Evolutionary conservation across 805 yeast species (phyloP).

Genomic region (Lachancea nothofagi): DNA sequence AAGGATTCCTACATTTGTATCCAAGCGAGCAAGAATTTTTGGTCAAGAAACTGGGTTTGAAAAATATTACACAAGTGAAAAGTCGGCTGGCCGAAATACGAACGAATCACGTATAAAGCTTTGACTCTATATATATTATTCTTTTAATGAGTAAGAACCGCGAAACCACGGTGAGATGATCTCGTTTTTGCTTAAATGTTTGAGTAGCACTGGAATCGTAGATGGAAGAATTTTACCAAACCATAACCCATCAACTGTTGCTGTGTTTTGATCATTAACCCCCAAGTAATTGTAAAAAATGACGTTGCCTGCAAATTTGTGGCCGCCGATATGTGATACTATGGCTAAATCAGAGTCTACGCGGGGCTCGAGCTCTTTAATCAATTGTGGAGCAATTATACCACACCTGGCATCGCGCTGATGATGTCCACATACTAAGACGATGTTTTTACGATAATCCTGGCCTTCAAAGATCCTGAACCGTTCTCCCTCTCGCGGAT

Average conservation of each 20-base stretch:
- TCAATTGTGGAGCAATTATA: constrained; percentile 17
- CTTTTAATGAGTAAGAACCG: constrained; percentile 32
- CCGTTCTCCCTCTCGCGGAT: background rate
- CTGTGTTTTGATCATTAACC: constrained; percentile 3
- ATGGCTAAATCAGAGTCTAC: constrained; percentile 40
- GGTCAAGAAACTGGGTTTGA: constrained; percentile 33
- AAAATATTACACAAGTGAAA: constrained; percentile 19
- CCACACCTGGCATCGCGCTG: constrained; percentile 29
- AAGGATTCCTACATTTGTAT: constrained; percentile 38
- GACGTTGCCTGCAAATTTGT: constrained; percentile 78
- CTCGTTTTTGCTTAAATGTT: constrained; percentile 44
- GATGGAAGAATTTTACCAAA: constrained; percentile 69
- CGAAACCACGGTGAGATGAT: constrained; percentile 56
- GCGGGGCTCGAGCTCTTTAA: constrained; percentile 11
- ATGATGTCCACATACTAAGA: constrained; percentile 26
- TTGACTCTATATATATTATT: background rate
- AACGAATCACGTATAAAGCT: constrained; percentile 22
- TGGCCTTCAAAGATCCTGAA: constrained; percentile 10
- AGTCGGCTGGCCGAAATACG: constrained; percentile 26
- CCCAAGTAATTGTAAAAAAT: constrained; percentile 46
- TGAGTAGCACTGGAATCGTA: constrained; percentile 62
- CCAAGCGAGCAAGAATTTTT: constrained; percentile 20
- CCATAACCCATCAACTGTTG: constrained; percentile 46
- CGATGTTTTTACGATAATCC: constrained; percentile 11
- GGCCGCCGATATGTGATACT: constrained; percentile 81